Percentiles rank a stretch among this genome's conserved stretches.
Evolutionary conservation across 2,329 filamentous ascomycete species (phyloP).

Genomic region (Curvularia hawaiiensis): DNA sequence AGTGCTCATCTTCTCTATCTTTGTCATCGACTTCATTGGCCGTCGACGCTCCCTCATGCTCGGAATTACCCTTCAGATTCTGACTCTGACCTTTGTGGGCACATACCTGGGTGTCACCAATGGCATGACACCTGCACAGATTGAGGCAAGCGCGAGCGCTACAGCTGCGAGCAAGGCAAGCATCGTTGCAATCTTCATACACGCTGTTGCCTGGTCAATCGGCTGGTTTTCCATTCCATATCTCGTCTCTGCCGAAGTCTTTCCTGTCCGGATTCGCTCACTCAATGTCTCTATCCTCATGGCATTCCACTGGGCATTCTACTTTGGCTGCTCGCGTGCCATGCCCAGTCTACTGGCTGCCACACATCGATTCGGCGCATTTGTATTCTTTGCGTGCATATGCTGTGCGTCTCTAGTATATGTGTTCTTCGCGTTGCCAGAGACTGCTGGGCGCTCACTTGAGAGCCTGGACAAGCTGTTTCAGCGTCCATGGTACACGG

Average conservation of each 20-base stretch:
- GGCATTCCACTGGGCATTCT: constrained; percentile 1
- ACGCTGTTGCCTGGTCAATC: not conserved
- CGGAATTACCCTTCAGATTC: not conserved
- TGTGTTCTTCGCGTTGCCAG: not conserved
- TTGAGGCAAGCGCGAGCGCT: not conserved
- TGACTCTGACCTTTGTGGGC: not conserved
- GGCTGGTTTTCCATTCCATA: constrained; percentile 1
- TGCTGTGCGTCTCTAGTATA: not conserved
- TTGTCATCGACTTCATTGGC: not conserved
- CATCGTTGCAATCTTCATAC: not conserved
- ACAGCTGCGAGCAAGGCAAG: not conserved
- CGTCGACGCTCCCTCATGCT: not conserved
- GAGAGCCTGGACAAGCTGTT: not conserved
- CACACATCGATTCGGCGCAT: not conserved
- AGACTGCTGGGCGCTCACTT: not conserved
- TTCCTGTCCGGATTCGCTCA: not conserved
- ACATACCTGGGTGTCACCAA: not conserved
- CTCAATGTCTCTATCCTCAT: constrained; percentile 1
- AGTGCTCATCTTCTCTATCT: not conserved
- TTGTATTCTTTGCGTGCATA: not conserved
- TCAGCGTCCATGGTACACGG: not conserved
- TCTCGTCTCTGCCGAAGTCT: not conserved
- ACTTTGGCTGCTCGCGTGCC: not conserved
- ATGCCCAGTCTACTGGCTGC: not conserved
- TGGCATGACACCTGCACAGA: not conserved